Percentiles rank a stretch among this genome's conserved stretches.
phyloP scores from a whole-genome alignment of 2,329 filamentous ascomycete genomes.

The Xylariaceae sp. region DNA sequence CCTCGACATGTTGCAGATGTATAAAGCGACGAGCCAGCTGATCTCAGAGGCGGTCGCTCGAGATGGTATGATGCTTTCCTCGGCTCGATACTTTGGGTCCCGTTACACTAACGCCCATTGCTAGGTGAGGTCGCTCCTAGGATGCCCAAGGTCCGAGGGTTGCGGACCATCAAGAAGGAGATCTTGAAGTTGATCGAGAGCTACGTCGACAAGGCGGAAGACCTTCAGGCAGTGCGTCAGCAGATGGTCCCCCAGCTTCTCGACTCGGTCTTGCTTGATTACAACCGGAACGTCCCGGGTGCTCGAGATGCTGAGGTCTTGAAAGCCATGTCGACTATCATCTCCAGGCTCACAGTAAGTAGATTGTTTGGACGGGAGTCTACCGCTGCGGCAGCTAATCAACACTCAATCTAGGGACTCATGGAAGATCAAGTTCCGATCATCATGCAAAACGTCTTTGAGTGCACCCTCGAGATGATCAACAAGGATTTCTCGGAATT shows the following conservation, averaged over 20 bases:
- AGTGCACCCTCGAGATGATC: conserved; percentile 98
- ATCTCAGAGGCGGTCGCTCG: conserved; percentile 87
- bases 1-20: conserved; percentile 98
- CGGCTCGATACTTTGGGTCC: conserved; percentile 11
- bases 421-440: conserved; percentile 98
- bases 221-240: conserved; percentile 82
- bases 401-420: conserved; percentile 50
- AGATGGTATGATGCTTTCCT: conserved; percentile 53
- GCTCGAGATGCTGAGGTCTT: conserved; percentile 94
- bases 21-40: conserved; percentile 88
- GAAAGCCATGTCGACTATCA: conserved; percentile 95
- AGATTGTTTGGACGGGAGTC: too few relatives aligned
- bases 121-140: conserved; percentile 86
- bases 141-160: conserved; percentile 90
- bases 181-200: conserved; percentile 97
- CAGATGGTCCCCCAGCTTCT: conserved; percentile 95
- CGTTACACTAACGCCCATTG: conserved; percentile 28
- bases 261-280: conserved; percentile 89
- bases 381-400: neutral
- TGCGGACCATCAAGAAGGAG: conserved; percentile 98
- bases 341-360: conserved; percentile 91
- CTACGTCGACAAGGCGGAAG: conserved; percentile 96
- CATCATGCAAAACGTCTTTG: conserved; percentile 98
- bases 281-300: conserved; percentile 93
- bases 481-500: conserved; percentile 99